These are phyloP conservation scores for Taphrina confusa DNA, from an alignment of 1,139 yeast species.

Conservation along the genomic window DNA sequence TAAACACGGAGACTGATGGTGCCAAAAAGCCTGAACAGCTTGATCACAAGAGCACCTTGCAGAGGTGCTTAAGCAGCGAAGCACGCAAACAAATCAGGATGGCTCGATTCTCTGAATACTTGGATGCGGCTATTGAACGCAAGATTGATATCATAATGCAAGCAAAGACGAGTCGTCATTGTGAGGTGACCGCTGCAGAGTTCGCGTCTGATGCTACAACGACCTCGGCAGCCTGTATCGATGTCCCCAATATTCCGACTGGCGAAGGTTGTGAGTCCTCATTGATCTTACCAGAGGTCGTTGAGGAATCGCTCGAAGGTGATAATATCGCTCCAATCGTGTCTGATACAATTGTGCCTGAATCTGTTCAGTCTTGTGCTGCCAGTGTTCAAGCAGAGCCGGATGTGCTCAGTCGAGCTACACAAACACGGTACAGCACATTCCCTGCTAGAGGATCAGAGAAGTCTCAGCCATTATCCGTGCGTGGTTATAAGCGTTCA, in stretches of 20 bases:
- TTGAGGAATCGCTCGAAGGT: background rate
- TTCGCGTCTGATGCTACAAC: background rate
- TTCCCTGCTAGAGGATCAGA: conserved; percentile 1
- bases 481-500: background rate
- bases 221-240: background rate
- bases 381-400: background rate
- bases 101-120: conserved; percentile 1
- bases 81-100: background rate
- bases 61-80: background rate
- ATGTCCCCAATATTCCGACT: background rate
- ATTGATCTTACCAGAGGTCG: background rate
- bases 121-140: background rate
- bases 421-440: background rate
- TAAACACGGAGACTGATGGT: background rate
- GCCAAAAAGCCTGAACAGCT: background rate
- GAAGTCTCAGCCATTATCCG: background rate
- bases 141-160: background rate
- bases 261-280: background rate
- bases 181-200: background rate
- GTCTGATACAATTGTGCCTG: background rate
- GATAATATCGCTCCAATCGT: background rate
- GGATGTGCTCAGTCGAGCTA: background rate
- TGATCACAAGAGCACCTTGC: background rate
- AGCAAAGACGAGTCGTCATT: background rate
- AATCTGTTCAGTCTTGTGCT: background rate